These are phyloP conservation scores for Trifolium repens DNA, from an alignment of 306 rosid genomes.

Conservation along the genomic window DNA sequence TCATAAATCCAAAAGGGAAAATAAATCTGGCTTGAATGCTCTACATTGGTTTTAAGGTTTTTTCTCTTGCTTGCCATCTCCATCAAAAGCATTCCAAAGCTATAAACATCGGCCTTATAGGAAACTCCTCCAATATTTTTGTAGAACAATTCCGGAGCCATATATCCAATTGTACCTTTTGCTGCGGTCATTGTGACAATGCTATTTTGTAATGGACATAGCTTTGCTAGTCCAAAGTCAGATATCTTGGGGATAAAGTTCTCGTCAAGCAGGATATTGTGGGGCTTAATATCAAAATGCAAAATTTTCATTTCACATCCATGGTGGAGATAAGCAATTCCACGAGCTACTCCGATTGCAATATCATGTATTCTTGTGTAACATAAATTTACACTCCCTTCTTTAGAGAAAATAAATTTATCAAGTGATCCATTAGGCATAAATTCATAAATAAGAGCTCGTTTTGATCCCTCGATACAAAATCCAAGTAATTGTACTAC, in stretches of 20 bases:
- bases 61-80: too few species aligned
- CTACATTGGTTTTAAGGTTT: too few species aligned
- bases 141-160: too few species aligned
- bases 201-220: neutral
- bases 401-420: neutral
- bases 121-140: too few species aligned
- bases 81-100: too few species aligned
- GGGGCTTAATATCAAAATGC: slow-evolving; percentile 42
- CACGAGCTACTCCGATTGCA: slow-evolving; percentile 39
- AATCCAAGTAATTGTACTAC: slow-evolving; percentile 33
- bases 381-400: neutral
- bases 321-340: slow-evolving; percentile 38
- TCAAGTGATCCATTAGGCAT: slow-evolving; percentile 17
- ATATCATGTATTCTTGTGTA: slow-evolving; percentile 10
- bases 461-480: slow-evolving; percentile 14
- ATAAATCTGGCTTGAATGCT: too few species aligned
- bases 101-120: too few species aligned
- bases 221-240: too few species aligned
- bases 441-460: neutral
- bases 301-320: slow-evolving; percentile 45
- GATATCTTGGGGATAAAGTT: too few species aligned
- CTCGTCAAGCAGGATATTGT: neutral
- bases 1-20: neutral
- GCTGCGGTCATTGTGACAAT: too few species aligned
- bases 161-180: too few species aligned